Evolutionary conservation across 1,284 basidiomycete species (phyloP).

Genomic region (Ceratobasidium sp.): DNA sequence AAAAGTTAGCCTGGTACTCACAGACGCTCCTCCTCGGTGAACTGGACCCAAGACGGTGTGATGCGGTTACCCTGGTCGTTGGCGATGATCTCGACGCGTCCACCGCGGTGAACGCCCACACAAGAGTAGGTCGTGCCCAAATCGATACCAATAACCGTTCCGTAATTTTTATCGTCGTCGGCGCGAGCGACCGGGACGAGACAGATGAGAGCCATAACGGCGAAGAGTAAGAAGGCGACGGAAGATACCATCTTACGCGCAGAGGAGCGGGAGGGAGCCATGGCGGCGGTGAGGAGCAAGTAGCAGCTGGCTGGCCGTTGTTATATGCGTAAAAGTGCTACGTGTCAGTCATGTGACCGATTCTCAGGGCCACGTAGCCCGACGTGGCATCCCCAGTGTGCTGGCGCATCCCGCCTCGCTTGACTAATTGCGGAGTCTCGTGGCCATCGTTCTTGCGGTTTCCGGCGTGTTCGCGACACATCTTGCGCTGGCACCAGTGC

Average conservation of each 20-base stretch:
- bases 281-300: conserved; percentile 29
- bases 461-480: too few species aligned
- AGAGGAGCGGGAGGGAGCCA: conserved; percentile 38
- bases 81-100: conserved; percentile 95
- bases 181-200: conserved; percentile 47
- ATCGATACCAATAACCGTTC: conserved; percentile 96
- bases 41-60: conserved; percentile 94
- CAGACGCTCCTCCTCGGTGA: conserved; percentile 93
- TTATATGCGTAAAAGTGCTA: conserved; percentile 39
- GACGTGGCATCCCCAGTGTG: conserved; percentile 21
- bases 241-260: conserved; percentile 40
- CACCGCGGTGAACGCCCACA: conserved; percentile 86
- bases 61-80: conserved; percentile 98
- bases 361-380: conserved; percentile 35
- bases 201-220: conserved; percentile 40
- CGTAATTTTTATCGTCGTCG: conserved; percentile 70
- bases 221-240: conserved; percentile 40
- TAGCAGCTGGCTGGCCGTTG: not conserved
- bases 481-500: too few species aligned
- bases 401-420: conserved; percentile 30
- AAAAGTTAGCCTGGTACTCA: conserved; percentile 54
- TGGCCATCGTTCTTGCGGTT: not conserved
- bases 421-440: conserved; percentile 30
- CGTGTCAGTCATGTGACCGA: conserved; percentile 40
- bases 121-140: conserved; percentile 62